Evolutionary conservation across 257 asterid genomes (phyloP), one percentile per base, ranked within the genome.

Genomic region (Petunia axillaris): DNA sequence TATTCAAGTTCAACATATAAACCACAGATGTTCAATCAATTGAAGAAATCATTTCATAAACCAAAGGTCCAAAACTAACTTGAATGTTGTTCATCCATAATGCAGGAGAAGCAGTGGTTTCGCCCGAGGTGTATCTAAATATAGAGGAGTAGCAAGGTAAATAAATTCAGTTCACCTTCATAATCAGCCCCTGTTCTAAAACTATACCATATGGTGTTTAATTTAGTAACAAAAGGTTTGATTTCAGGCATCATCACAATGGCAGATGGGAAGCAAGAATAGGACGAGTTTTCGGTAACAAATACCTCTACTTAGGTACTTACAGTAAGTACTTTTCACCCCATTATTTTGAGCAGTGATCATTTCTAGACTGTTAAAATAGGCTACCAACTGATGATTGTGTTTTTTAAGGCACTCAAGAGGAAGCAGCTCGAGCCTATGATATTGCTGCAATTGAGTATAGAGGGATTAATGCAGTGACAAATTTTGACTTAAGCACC

Each of bases 241-340:
- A 46, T 57, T 55, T 54, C 66, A 92, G 95, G 89, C 94, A 90
- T 84, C 96, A 91, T 81, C 94, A 89, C 44, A 91, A 91, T 77
- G 97, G 92, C 35, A 91, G 93, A 82, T 92, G 97, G 97, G 96
- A 92, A 83, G 96, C 97, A 80, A 87, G 97, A 81, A 92, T 91
- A 1, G 96, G 94, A 37, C 86, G 92, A 54, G 90, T 91, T 70
- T 92, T 88, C 4, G 95, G 96, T 46, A 92, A 90, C 83, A 92
- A 91, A 81, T 89, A 92, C 85, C 93, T 92, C 40, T 91, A 89
- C 80, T 90, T 92, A 40, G 96, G 96, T 74, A 90, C 96, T 52
- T 91, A 88, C 65, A 84, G 96, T 88, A 79, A 84, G 87, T 79
- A 50, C 78, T 73, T 25, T 73, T 60, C 70, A n/a, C 37, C 62